Evolutionary conservation across 306 rosid species (phyloP).

Genomic region (Luffa acutangula): DNA sequence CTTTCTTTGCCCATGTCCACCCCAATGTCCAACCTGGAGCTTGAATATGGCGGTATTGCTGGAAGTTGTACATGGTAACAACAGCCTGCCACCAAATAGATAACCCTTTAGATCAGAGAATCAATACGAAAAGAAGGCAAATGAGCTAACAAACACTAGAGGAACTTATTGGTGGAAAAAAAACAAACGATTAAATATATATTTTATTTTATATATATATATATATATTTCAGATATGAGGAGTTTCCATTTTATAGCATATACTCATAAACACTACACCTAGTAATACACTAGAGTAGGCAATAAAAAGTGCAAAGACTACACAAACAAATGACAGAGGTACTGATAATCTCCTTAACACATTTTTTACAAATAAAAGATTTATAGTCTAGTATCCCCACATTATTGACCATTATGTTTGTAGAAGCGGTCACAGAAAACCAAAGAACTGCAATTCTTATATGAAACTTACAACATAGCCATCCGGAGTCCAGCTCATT

Average conservation of each 20-base stretch:
- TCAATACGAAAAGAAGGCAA: constrained; percentile 1
- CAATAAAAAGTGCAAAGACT: not conserved
- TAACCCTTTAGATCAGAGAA: not conserved
- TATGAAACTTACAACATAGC: constrained; percentile 70
- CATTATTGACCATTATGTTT: not conserved
- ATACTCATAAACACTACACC: not conserved
- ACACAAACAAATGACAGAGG: not conserved
- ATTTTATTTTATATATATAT: not conserved
- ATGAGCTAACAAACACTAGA: not conserved
- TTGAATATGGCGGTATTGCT: constrained; percentile 88
- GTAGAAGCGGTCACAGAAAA: not conserved
- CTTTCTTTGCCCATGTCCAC: constrained; percentile 98
- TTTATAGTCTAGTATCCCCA: not conserved
- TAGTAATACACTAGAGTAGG: not conserved
- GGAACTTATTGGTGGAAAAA: not conserved
- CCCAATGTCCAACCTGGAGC: constrained; percentile 86
- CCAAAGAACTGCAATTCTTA: not conserved
- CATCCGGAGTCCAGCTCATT: constrained; percentile 81
- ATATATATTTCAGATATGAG: not conserved
- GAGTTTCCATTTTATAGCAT: not conserved
- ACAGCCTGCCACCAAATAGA: constrained; percentile 47
- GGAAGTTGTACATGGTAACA: constrained; percentile 92
- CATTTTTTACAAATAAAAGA: not conserved
- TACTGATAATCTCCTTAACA: not conserved
- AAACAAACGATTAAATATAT: not conserved